Evolutionary conservation across 139 green algal species (phyloP), one percentile per base, ranked within the genome.

Genomic region (Edaphochlamys debaryana): DNA sequence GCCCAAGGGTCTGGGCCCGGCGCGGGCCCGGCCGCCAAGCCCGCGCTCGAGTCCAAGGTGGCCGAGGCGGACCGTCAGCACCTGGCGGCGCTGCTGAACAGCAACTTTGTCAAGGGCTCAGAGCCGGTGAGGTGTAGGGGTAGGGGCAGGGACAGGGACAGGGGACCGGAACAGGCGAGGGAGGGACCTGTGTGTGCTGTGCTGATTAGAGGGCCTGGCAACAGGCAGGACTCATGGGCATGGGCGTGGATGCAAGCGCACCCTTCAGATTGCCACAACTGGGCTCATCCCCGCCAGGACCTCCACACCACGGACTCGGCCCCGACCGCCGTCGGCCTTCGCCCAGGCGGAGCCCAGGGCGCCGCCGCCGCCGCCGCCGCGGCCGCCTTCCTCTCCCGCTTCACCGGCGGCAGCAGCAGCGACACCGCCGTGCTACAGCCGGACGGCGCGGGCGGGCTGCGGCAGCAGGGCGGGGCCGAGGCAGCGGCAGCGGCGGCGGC

Each of bases 51-150:
- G n/a, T n/a, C n/a, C n/a, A 34, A 54, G 34, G 80, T 92, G 36
- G 86, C 93, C 32, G 74, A 92, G 63, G 79, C 69, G 9, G 94
- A 97, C 82, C 79, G 87, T 40, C 45, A 88, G 64, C 72, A 86
- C 45, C 85, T 97, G 67, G 82, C 89, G 79, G 86, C 79, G 15
- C 42, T 84, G 54, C 81, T 97, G 58, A 79, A 63, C 6, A 87
- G 90, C 60, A 94, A 56, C 34, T 97, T 97, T 77, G 89, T 94
- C n/a, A n/a, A n/a, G n/a, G n/a, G n/a, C n/a, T n/a, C n/a, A n/a
- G n/a, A n/a, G n/a, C n/a, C n/a, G n/a, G n/a, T n/a, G n/a, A n/a
- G n/a, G n/a, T n/a, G n/a, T n/a, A n/a, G n/a, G n/a, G n/a, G n/a
- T n/a, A n/a, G n/a, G n/a, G n/a, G n/a, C n/a, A n/a, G n/a, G n/a